Evolutionary conservation across 805 yeast genomes (phyloP), one percentile per base, ranked within the genome.

Genomic region (Hanseniaspora jakobsenii): DNA sequence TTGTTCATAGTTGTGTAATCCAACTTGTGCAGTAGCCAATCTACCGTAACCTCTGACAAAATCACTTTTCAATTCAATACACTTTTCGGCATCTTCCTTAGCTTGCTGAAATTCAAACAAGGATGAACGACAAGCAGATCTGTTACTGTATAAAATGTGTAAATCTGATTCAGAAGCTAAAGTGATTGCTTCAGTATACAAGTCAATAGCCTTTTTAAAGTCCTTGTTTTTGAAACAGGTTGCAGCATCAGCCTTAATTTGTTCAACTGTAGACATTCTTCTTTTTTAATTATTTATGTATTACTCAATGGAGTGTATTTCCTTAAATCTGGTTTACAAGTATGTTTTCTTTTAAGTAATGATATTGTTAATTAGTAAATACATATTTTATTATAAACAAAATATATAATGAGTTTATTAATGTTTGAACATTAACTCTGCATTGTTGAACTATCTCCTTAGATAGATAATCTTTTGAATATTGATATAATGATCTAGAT

Each of bases 21-120:
- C 98, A 55, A 70, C 79, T 39, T 79, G 75, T 26, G 98, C 98
- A 51, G 96, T 87, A 48, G 84, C 99, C 29, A 81, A 81, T 64
- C 99, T 78, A 57, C 78, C 81, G 69, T 81, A 83, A 38, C 97
- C 98, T 65, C 91, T 91, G 18, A 95, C 86, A 97, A 97, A 91
- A 2, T 79, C 52, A 13, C 86, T 78, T 51, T 82, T 84, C 64
- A 86, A 77, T 55, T 74, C 71, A 44, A 81, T 77, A 65, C 95
- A 81, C 57, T 81, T 75, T 48, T 82, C 65, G 14, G 97, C 98
- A 62, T 91, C 98, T 36, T 69, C 66, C 49, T 85, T 67, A 3
- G 97, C 98, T 48, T 77, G 66, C 18, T 61, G 61, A 56, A 78
- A 91, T 55, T 86, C 66, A 56, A 77, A 76, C 65, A 77, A 64